Conservation (phyloP, 495 filamentous ascomycete species). For the Aspergillus conjunctus region DNA sequence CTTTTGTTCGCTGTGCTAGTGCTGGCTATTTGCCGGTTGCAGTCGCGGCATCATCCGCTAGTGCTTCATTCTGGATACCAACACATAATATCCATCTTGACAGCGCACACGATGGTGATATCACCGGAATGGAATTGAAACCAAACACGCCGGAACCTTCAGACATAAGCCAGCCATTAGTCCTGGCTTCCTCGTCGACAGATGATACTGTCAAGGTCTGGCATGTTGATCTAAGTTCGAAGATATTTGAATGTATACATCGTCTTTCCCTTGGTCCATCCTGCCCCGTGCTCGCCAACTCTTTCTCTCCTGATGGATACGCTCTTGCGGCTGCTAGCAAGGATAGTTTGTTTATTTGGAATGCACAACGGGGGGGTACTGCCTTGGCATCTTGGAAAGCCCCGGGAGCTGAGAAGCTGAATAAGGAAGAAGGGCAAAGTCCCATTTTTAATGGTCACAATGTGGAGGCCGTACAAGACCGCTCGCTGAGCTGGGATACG, state of each 20-base stretch:
- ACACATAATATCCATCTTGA: constrained; percentile 47
- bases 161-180: constrained; percentile 31
- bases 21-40: constrained; percentile 33
- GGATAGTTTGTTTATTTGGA: constrained; percentile 71
- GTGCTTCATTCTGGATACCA: constrained; percentile 46
- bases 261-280: constrained; percentile 46
- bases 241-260: constrained; percentile 59
- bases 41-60: constrained; percentile 40
- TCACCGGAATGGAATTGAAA: constrained; percentile 50
- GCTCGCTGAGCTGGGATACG: constrained; percentile 73
- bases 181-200: constrained; percentile 49
- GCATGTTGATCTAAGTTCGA: constrained; percentile 62
- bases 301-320: constrained; percentile 73
- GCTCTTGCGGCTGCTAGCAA: constrained; percentile 69
- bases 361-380: constrained; percentile 64
- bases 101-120: constrained; percentile 45
- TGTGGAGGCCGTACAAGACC: constrained; percentile 33
- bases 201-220: constrained; percentile 71
- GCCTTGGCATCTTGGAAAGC: constrained; percentile 66
- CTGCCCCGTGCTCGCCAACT: constrained; percentile 59
- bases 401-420: constrained; percentile 31
- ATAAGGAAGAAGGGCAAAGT: constrained; percentile 34
- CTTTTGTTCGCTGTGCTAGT: constrained; percentile 40
- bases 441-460: constrained; percentile 44
- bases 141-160: constrained; percentile 33